These are phyloP conservation scores for Croton laevigatus DNA, from an alignment of 441 rosid species.

Conservation along the genomic window DNA sequence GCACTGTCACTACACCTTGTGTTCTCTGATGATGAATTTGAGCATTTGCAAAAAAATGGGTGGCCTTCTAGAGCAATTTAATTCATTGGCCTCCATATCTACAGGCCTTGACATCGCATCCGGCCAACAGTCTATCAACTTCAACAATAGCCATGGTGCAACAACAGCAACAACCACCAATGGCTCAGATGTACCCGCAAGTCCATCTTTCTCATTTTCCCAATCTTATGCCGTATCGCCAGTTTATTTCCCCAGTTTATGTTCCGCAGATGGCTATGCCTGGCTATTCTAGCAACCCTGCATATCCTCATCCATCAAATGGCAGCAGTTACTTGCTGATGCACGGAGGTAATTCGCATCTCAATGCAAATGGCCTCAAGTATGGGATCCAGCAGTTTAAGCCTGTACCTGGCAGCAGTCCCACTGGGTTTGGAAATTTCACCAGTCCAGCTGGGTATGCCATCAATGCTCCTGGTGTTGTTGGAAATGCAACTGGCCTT, in stretches of 20 bases:
- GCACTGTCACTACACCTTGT: neutral
- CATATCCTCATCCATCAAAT: constrained; percentile 83
- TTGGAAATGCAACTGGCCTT: constrained; percentile 62
- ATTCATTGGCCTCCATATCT: constrained; percentile 14
- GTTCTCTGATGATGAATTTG: too few species aligned
- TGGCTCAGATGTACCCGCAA: constrained; percentile 88
- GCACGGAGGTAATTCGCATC: constrained; percentile 86
- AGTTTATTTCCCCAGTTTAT: constrained; percentile 74
- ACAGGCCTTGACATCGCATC: constrained; percentile 49
- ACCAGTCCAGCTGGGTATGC: constrained; percentile 69
- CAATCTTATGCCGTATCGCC: constrained; percentile 87
- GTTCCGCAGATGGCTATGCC: constrained; percentile 90
- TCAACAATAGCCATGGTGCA: constrained; percentile 64
- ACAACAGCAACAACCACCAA: constrained; percentile 67
- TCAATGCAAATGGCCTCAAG: constrained; percentile 68
- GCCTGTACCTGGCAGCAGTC: constrained; percentile 68
- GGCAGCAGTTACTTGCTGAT: constrained; percentile 78
- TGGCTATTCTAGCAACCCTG: constrained; percentile 77
- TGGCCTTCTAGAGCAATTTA: neutral
- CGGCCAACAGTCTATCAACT: constrained; percentile 44
- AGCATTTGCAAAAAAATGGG: neutral
- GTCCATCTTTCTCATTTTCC: constrained; percentile 80
- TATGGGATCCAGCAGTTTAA: constrained; percentile 89
- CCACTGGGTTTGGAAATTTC: constrained; percentile 77
- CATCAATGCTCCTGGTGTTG: constrained; percentile 66